phyloP scores from a whole-genome alignment of 2,329 filamentous ascomycete genomes.

The Clarireedia sp. region DNA sequence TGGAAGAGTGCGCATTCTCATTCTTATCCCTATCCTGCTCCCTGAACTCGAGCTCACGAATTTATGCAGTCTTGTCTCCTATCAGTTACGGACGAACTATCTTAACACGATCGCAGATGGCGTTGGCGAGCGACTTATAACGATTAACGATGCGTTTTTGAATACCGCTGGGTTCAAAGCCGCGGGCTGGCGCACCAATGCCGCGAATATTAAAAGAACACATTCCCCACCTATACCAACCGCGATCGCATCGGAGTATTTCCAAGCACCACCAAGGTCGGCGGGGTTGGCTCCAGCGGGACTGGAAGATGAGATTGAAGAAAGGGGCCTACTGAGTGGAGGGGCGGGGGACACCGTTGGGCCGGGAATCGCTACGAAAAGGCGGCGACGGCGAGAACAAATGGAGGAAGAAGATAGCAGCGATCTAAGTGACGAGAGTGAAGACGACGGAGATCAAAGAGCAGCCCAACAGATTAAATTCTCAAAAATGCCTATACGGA shows the following conservation, averaged over 20 bases:
- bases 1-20: conserved; percentile 29
- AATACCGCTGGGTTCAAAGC: conserved; percentile 77
- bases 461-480: conserved; percentile 91
- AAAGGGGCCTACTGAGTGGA: conserved; percentile 60
- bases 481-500: conserved; percentile 85
- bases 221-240: conserved; percentile 83
- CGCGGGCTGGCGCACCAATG: conserved; percentile 70
- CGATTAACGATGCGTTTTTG: conserved; percentile 68
- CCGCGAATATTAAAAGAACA: conserved; percentile 69
- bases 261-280: conserved; percentile 59
- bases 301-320: conserved; percentile 59
- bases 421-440: conserved; percentile 76
- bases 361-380: conserved; percentile 57
- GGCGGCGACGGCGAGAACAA: conserved; percentile 60
- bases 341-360: conserved; percentile 60
- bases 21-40: background rate
- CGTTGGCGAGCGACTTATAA: conserved; percentile 76
- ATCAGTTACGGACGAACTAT: conserved; percentile 74
- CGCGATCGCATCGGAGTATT: conserved; percentile 75
- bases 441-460: conserved; percentile 64
- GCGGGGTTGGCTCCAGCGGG: conserved; percentile 46
- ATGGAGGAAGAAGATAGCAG: conserved; percentile 75
- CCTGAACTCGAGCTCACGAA: background rate
- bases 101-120: conserved; percentile 74
- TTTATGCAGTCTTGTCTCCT: conserved; percentile 61